Conservation (phyloP, 2,329 filamentous ascomycete genomes). For the Teratosphaeria destructans region DNA sequence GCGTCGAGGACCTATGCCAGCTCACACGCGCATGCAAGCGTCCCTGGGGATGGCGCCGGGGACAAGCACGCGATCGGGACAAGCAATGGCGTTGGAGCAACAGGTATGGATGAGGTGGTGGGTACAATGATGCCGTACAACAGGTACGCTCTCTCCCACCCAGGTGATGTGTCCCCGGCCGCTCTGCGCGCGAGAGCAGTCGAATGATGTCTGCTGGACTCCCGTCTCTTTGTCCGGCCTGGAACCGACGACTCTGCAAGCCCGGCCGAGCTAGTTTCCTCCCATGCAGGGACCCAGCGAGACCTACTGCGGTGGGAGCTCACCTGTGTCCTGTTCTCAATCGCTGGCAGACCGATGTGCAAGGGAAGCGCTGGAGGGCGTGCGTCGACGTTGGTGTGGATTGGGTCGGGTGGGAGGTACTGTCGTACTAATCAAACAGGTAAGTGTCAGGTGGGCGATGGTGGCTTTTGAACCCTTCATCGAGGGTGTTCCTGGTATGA, state of each 20-base stretch:
- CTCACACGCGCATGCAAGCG: not conserved
- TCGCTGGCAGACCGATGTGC: not conserved
- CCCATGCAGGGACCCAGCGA: not conserved
- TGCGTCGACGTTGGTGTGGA: not conserved
- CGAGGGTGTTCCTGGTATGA: not conserved
- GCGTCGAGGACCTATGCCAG: not conserved
- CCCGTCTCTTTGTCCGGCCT: not conserved
- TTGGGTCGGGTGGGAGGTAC: not conserved
- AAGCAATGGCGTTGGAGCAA: not conserved
- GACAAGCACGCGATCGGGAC: not conserved
- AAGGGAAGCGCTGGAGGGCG: not conserved
- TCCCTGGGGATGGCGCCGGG: not conserved
- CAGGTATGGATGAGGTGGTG: not conserved
- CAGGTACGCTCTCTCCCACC: not conserved
- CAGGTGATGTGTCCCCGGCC: not conserved
- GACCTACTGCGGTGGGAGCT: not conserved
- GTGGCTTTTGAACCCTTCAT: not conserved
- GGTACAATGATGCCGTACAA: not conserved
- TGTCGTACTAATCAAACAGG: too few species aligned
- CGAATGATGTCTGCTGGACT: not conserved
- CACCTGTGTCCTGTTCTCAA: not conserved
- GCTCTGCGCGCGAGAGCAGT: not conserved
- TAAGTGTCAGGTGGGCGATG: not conserved
- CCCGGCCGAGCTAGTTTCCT: not conserved
- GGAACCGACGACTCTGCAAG: not conserved